These are phyloP conservation scores for Friedmanniomyces simplex DNA, from an alignment of 495 filamentous ascomycete genomes.

Conservation along the genomic window DNA sequence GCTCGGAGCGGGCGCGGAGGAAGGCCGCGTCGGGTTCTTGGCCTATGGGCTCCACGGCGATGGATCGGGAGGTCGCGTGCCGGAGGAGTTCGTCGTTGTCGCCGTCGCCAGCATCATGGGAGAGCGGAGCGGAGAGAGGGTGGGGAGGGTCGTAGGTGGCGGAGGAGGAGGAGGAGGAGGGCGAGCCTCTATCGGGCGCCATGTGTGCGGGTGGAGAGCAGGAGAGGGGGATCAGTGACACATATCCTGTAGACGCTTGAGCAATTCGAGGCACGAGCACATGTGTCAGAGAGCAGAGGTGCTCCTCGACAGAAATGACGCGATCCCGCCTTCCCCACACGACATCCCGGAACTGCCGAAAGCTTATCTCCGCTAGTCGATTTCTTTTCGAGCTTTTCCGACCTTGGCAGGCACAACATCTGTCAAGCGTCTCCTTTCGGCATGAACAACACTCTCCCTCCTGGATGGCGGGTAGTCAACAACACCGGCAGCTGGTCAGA, in stretches of 20 bases:
- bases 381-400: neutral
- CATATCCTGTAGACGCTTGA: too few species aligned
- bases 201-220: neutral
- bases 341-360: neutral
- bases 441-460: slow-evolving; percentile 8
- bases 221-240: too few species aligned
- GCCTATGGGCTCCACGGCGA: slow-evolving; percentile 15
- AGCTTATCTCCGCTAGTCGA: neutral
- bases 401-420: neutral
- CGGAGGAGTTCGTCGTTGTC: neutral
- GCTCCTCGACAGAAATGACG: slow-evolving; percentile 1
- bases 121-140: neutral
- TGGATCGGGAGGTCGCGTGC: slow-evolving; percentile 7
- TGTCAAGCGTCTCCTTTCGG: neutral
- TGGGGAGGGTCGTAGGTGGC: neutral
- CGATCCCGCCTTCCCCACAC: neutral
- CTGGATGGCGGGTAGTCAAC: slow-evolving; percentile 18
- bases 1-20: slow-evolving; percentile 20
- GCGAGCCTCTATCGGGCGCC: slow-evolving; percentile 13
- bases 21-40: slow-evolving; percentile 14
- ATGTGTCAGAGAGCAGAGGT: too few species aligned
- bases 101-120: neutral
- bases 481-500: slow-evolving; percentile 2
- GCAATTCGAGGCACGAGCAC: neutral
- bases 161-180: neutral